Base-by-base conservation (phyloP, 2,329 filamentous ascomycete species). In the Tothia fuscella region DNA sequence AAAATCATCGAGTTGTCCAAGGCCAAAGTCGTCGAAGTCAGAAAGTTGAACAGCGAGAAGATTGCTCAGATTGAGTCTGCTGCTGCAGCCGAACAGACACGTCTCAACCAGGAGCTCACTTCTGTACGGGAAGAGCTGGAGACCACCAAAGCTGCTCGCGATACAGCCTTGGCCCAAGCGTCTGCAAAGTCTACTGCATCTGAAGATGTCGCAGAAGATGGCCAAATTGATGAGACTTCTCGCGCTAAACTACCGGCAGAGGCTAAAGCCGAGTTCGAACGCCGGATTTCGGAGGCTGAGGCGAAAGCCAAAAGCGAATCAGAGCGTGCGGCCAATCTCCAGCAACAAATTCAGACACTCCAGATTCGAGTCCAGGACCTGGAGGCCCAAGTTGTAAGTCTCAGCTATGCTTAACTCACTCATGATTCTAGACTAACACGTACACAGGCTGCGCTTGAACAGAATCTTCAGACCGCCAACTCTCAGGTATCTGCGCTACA, bases 291-390 rank as follows among this genome's bases (percentile, higher is more conserved):
- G n/a, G 55, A 58, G 39, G 63, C 66, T 16, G 63, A 69, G 47
- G 54, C 53, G 13, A 55, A 53, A 40, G 62, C 59, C 10, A 56
- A 53, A 13, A 56, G 61, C 31, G 61, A 67, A 40, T 51, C 58
- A 13, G 55, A 55, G 22, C 52, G 58, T 36, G 53, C 60, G 13
- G 54, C 59, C 12, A 48, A 48, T 36, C 49, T 67, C 21, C 52
- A 57, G 42, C 50, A 51, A 4, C 52, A 67, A 43, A 51, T 61
- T 14, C 65, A 74, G 20, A 63, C 63, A 16, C 70, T 78, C 2
- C 74, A 82, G 55, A 66, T 74, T 21, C 75, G 70, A 53, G 74
- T 80, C 6, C 66, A 70, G 3, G 78, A 81, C 49, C 71, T 74
- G 35, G 79, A 86, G 53, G 63, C 67, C 12, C 80, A 79, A 57